Evolutionary conservation across 2,329 filamentous ascomycete genomes (phyloP).

Genomic region (Fusarium musae): DNA sequence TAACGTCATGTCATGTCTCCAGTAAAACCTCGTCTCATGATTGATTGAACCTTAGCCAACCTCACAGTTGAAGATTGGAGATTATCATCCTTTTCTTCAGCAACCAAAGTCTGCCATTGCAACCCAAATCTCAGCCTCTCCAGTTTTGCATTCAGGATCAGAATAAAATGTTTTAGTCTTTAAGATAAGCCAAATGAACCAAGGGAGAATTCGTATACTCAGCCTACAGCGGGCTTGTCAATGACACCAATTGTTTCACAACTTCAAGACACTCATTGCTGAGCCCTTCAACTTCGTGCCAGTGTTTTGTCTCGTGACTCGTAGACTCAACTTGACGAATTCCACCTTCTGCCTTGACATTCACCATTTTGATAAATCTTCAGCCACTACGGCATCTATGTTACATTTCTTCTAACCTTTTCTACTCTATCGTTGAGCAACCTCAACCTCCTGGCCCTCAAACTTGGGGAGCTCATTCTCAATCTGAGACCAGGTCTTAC

Average conservation of each 20-base stretch:
- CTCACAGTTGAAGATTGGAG: slow-evolving; percentile 7
- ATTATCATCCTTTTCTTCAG: slow-evolving; percentile 11
- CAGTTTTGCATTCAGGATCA: slow-evolving; percentile 1
- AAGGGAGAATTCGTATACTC: slow-evolving; percentile 4
- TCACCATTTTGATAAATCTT: neutral
- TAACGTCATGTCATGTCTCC: neutral
- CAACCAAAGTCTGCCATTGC: slow-evolving; percentile 17
- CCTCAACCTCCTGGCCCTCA: slow-evolving; percentile 76
- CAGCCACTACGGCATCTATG: slow-evolving; percentile 29
- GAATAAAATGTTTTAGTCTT: neutral
- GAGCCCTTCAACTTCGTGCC: neutral
- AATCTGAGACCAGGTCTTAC: slow-evolving; percentile 74
- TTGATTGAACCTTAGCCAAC: slow-evolving; percentile 1
- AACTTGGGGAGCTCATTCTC: slow-evolving; percentile 84
- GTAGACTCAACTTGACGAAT: slow-evolving; percentile 24
- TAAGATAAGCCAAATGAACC: neutral
- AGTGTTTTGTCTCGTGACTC: slow-evolving; percentile 13
- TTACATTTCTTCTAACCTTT: slow-evolving; percentile 32
- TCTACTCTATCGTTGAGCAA: slow-evolving; percentile 49
- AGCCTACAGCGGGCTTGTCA: neutral
- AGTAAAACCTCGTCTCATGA: slow-evolving; percentile 7
- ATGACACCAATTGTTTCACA: neutral
- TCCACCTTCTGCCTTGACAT: slow-evolving; percentile 18
- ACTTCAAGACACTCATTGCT: slow-evolving; percentile 14
- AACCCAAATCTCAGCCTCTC: slow-evolving; percentile 30